A percentile compares a stretch with the other conserved stretches of the same genome.
These are phyloP conservation scores for Paracoccidioides lutzii DNA, from an alignment of 2,329 filamentous ascomycete genomes.

Conservation along the genomic window DNA sequence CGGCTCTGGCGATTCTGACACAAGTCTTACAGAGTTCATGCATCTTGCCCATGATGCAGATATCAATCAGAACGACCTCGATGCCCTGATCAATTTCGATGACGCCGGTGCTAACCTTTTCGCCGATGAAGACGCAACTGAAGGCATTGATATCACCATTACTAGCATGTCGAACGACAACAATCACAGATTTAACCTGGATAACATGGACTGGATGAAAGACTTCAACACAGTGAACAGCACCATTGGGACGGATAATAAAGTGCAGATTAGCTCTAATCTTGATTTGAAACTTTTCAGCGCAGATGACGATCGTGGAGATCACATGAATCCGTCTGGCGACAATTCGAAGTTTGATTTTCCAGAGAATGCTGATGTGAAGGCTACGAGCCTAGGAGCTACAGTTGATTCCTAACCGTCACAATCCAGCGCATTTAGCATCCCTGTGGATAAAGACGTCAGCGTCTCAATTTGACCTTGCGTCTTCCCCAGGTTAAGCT, in stretches of 20 bases:
- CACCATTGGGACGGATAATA: background rate
- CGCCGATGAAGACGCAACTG: conserved; percentile 17
- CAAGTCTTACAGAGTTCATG: conserved; percentile 31
- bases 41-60: conserved; percentile 33
- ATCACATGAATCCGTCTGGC: background rate
- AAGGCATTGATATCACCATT: conserved; percentile 6
- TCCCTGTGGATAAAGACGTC: background rate
- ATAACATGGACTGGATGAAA: conserved; percentile 11
- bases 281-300: background rate
- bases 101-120: conserved; percentile 27
- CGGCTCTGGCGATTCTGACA: conserved; percentile 13
- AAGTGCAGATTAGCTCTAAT: background rate
- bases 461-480: background rate
- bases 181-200: conserved; percentile 11
- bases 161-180: conserved; percentile 8
- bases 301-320: background rate
- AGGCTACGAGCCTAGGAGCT: background rate
- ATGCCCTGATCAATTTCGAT: conserved; percentile 35
- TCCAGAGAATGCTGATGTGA: background rate
- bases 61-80: conserved; percentile 34
- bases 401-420: background rate
- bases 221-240: conserved; percentile 2
- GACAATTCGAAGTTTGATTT: background rate
- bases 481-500: background rate
- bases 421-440: background rate